Evolutionary conservation across 2,329 filamentous ascomycete genomes (phyloP), one percentile per base, ranked within the genome.

Genomic region (Penicillium sp.): DNA sequence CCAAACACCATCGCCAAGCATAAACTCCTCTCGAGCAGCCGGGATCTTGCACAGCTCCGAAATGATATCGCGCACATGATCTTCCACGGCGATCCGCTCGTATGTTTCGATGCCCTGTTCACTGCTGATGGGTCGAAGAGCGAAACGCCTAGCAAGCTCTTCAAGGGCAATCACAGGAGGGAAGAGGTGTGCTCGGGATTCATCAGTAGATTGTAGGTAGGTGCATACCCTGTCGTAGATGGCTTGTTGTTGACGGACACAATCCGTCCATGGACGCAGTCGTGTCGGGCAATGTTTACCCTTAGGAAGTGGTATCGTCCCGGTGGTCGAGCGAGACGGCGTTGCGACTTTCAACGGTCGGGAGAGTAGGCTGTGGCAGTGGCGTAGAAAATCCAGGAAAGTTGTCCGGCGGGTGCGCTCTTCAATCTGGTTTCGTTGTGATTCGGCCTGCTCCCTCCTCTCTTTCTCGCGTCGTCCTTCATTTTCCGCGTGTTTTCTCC

Each of bases 11-110:
- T 42, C 40, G 29, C 40, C 40, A 7, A 42, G 40, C 13, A 13
- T 0, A 32, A 43, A 43, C 40, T 43, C 40, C 4, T 43, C 29
- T 2, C 40, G 40, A 43, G 40, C 29, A 34, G 53, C 58, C 33
- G 61, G 58, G 46, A 63, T 53, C 38, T 57, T 54, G 47, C 58
- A 59, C 25, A 66, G 50, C 36, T 60, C 53, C 12, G 56, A 46
- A 45, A 66, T 63, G 32, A 67, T 64, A 40, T 61, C 50, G 25
- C 52, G 9, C 29, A 55, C 43, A 28, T 53, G 43, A 2, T 53
- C 47, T 50, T 55, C 48, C 7, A 55, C 48, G 0, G 18, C 48
- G 11, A 46, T 26, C 29, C 46, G 52, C 50, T 58, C 54, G 40
- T 60, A 57, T 18, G 39, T 44, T 41, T 56, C 52, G 2, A 59